Base-by-base conservation (phyloP, 2,329 filamentous ascomycete genomes). In the Metarhizium robertsii region DNA sequence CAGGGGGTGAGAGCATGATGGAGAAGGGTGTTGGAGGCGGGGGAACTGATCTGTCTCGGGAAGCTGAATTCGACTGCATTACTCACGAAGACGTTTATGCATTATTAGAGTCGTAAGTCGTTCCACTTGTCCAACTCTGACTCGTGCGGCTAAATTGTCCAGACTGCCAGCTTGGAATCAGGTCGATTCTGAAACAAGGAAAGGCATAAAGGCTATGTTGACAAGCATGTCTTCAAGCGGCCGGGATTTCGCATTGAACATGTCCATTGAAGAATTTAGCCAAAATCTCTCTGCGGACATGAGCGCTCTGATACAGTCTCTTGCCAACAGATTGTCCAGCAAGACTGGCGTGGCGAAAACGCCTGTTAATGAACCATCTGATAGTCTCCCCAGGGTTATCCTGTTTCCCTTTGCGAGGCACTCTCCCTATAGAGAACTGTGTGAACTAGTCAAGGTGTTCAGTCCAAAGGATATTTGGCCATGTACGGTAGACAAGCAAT, bases 331-430 rank as follows among this genome's bases (percentile, higher is more conserved):
- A 50, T 16, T 18, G 3, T 18, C 38, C 8, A n/a, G 16, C 1
- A 32, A 52, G 34, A 5, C 38, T 10, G 8, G 8, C 5, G 38
- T 14, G 7, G 8, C 16, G 2, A 30, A 16, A 18, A n/a, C 18
- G 8, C 42, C 34, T 11, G n/a, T 36, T 6, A 38, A 18, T 3
- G 16, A 14, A 1, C 51, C 53, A 6, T 61, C n/a, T 38, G 49
- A 46, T 34, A 60, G 2, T 0, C 64, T 80, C 2, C 71, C 77
- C 0, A 71, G 62, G 13, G 64, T 64, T 0, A 80, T 85, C 3
- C 72, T 67, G 0, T 96, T 96, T 61, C 89, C 92, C 0, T 96
- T 92, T 65, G 92, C 92, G 0, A 81, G 92, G 1, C 92, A 97
- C 68, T 95, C 92, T 0, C 95, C 90, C 0, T 92, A 94, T 58